phyloP scores from a whole-genome alignment of 2,329 filamentous ascomycete genomes.

The Alternaria ethzedia region DNA sequence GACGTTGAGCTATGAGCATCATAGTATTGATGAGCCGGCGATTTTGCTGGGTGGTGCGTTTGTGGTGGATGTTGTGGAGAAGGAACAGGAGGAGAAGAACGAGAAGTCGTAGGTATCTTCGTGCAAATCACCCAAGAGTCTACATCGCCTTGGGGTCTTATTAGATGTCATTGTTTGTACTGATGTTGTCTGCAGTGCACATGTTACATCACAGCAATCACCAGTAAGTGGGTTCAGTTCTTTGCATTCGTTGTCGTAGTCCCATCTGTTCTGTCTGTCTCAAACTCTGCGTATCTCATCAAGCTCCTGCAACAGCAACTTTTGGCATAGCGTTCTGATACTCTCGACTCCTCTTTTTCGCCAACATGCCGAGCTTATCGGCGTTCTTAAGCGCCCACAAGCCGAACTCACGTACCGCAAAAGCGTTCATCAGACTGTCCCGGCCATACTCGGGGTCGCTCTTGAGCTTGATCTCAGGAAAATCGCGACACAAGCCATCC shows the following conservation, averaged over 20 bases:
- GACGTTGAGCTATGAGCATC: constrained; percentile 60
- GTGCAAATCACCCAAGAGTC: background rate
- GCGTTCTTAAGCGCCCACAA: constrained; percentile 55
- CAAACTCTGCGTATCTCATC: background rate
- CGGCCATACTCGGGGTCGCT: constrained; percentile 47
- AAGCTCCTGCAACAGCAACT: background rate
- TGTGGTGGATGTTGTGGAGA: constrained; percentile 57
- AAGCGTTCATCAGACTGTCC: constrained; percentile 58
- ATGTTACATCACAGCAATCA: background rate
- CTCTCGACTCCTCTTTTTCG: constrained; percentile 33
- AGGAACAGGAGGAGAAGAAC: constrained; percentile 37
- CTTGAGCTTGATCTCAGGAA: constrained; percentile 16
- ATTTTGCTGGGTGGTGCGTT: constrained; percentile 60
- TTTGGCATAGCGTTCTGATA: constrained; percentile 23
- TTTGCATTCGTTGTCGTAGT: background rate
- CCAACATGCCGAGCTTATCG: constrained; percentile 47
- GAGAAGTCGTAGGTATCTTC: background rate
- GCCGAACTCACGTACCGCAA: constrained; percentile 58
- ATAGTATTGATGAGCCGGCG: constrained; percentile 57
- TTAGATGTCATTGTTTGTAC: background rate
- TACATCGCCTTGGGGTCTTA: background rate
- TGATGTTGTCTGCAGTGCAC: background rate
- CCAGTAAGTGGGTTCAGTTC: background rate
- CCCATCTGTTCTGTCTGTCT: background rate
- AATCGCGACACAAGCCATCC: constrained; percentile 36